Percentiles rank a stretch among this genome's conserved stretches.
Evolutionary conservation across 2,329 filamentous ascomycete genomes (phyloP).

Genomic region (Diaporthe humulicola): DNA sequence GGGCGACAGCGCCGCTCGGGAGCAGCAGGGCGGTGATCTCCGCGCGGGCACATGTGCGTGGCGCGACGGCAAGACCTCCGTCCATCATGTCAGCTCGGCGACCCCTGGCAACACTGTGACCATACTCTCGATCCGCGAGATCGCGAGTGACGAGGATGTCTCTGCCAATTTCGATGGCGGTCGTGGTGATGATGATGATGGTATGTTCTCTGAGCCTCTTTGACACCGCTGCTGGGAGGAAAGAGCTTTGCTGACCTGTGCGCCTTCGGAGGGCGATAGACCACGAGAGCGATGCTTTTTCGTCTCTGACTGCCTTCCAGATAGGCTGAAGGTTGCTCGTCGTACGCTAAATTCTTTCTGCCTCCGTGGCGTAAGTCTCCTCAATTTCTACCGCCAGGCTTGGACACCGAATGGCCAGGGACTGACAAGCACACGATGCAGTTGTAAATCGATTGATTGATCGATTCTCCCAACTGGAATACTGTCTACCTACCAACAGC

Average conservation of each 20-base stretch:
- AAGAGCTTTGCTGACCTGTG: neutral
- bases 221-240: neutral
- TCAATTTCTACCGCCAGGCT: neutral
- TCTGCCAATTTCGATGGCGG: neutral
- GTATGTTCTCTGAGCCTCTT: neutral
- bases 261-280: neutral
- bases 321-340: slow-evolving; percentile 17
- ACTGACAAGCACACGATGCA: slow-evolving; percentile 1
- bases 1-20: neutral
- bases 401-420: neutral
- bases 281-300: slow-evolving; percentile 13
- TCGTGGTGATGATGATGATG: slow-evolving; percentile 1
- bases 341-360: neutral
- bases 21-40: neutral
- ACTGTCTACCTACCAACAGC: slow-evolving; percentile 45
- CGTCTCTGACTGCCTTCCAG: slow-evolving; percentile 27
- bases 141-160: slow-evolving; percentile 32
- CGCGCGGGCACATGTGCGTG: neutral
- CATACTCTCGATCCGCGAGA: slow-evolving; percentile 38
- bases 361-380: slow-evolving; percentile 29
- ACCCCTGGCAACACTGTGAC: slow-evolving; percentile 25
- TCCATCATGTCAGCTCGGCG: slow-evolving; percentile 24
- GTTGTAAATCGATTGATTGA: slow-evolving; percentile 35
- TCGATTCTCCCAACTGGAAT: slow-evolving; percentile 33
- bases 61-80: slow-evolving; percentile 33